A percentile compares a stretch with the other conserved stretches of the same genome.
These are phyloP conservation scores for Torrubiella hemipterigena DNA, from an alignment of 2,329 filamentous ascomycete genomes.

Conservation along the genomic window DNA sequence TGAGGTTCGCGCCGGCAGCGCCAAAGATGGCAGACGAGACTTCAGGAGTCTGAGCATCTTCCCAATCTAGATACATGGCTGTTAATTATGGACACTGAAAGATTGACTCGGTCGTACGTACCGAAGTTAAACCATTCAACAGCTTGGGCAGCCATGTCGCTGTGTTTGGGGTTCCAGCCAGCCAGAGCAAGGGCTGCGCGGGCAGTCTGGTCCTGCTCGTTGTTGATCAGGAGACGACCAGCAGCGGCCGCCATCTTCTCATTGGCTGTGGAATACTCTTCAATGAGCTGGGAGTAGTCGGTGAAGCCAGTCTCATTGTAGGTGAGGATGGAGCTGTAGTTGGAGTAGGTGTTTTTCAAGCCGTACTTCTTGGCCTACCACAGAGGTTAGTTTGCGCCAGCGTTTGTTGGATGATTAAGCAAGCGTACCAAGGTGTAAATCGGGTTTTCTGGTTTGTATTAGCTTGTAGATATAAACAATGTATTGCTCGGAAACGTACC, in stretches of 20 bases:
- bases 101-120: neutral
- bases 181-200: slow-evolving; percentile 46
- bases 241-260: slow-evolving; percentile 35
- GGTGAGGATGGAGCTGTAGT: slow-evolving; percentile 45
- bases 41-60: slow-evolving; percentile 33
- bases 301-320: slow-evolving; percentile 45
- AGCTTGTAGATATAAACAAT: neutral
- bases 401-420: neutral
- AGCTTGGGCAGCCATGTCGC: slow-evolving; percentile 42
- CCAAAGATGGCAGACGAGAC: slow-evolving; percentile 43
- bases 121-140: slow-evolving; percentile 46
- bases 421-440: slow-evolving; percentile 39
- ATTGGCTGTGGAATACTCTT: slow-evolving; percentile 36
- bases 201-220: slow-evolving; percentile 49
- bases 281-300: slow-evolving; percentile 38
- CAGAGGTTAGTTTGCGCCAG: neutral
- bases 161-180: slow-evolving; percentile 46
- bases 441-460: slow-evolving; percentile 37
- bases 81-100: neutral
- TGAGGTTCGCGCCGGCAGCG: slow-evolving; percentile 44
- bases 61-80: slow-evolving; percentile 4
- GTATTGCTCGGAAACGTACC: slow-evolving; percentile 7
- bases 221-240: slow-evolving; percentile 43
- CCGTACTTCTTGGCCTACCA: slow-evolving; percentile 40
- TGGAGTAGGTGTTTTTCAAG: slow-evolving; percentile 42